Evolutionary conservation across 345 rosid species (phyloP).

Genomic region (Euclidium syriacum): DNA sequence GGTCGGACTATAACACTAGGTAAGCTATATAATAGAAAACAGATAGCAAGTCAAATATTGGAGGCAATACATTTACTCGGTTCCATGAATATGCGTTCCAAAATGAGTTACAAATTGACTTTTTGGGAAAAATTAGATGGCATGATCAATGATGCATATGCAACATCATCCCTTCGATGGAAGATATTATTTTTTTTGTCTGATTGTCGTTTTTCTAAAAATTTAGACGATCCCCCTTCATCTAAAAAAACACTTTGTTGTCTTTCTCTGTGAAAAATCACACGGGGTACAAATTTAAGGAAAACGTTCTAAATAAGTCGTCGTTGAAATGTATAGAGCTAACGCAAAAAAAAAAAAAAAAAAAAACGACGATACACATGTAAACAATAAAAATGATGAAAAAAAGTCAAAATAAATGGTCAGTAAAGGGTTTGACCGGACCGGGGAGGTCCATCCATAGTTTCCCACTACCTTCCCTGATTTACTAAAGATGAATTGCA

Average conservation of each 20-base stretch:
- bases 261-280: slow-evolving; percentile 1
- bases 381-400: neutral
- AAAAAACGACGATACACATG: neutral
- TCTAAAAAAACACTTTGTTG: too few relatives aligned
- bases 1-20: neutral
- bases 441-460: slow-evolving; percentile 20
- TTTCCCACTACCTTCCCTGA: slow-evolving; percentile 26
- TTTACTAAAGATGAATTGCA: slow-evolving; percentile 1
- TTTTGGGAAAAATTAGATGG: too few relatives aligned
- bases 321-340: slow-evolving; percentile 5
- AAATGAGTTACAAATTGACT: neutral
- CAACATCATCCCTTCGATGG: too few relatives aligned
- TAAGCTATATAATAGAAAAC: neutral
- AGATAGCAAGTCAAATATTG: too few relatives aligned
- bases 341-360: neutral
- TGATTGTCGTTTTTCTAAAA: neutral
- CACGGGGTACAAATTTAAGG: neutral
- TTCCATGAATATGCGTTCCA: neutral
- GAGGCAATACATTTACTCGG: neutral
- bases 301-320: neutral
- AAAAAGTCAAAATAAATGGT: slow-evolving; percentile 31
- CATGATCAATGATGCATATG: too few relatives aligned
- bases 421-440: slow-evolving; percentile 26
- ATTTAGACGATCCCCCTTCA: neutral
- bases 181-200: too few relatives aligned